phyloP scores from a whole-genome alignment of 805 yeast species.

The Yarrowia keelungensis region DNA sequence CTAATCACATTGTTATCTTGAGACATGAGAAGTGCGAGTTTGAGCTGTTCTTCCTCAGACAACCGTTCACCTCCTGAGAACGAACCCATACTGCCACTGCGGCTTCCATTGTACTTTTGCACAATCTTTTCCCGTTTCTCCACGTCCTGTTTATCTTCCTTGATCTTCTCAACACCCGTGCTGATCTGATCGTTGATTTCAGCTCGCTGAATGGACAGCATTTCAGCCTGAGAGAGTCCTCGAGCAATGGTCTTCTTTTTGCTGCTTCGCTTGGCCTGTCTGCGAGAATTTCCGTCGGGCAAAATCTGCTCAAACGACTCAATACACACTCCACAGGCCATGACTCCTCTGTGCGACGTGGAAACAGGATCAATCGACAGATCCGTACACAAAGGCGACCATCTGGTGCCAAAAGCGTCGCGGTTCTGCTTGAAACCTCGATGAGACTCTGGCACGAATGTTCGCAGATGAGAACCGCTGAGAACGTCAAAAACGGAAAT shows the following conservation, averaged over 20 bases:
- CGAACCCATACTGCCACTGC: constrained; percentile 19
- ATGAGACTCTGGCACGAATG: constrained; percentile 33
- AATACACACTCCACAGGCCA: constrained; percentile 36
- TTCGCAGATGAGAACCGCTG: constrained; percentile 23
- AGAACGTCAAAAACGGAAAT: constrained; percentile 29
- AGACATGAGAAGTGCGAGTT: constrained; percentile 29
- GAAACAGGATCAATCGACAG: constrained; percentile 23
- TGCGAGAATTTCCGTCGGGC: constrained; percentile 22
- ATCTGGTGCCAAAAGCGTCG: constrained; percentile 19
- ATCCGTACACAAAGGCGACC: constrained; percentile 21
- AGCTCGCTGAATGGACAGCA: constrained; percentile 30
- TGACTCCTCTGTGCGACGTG: constrained; percentile 30
- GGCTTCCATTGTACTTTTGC: constrained; percentile 33
- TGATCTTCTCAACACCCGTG: constrained; percentile 28
- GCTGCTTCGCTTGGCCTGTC: constrained; percentile 29
- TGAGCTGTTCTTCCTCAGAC: constrained; percentile 31
- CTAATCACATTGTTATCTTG: constrained; percentile 28
- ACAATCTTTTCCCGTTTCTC: constrained; percentile 25
- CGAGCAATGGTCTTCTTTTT: constrained; percentile 24
- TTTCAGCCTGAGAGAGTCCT: constrained; percentile 24
- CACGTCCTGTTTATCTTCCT: constrained; percentile 29
- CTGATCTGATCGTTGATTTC: constrained; percentile 34
- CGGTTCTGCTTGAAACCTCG: constrained; percentile 31
- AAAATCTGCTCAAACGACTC: constrained; percentile 34
- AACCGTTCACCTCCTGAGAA: constrained; percentile 19